Percentiles rank a stretch among this genome's conserved stretches.
phyloP scores from a whole-genome alignment of 495 filamentous ascomycete species.

The Alectoria sarmentosa region DNA sequence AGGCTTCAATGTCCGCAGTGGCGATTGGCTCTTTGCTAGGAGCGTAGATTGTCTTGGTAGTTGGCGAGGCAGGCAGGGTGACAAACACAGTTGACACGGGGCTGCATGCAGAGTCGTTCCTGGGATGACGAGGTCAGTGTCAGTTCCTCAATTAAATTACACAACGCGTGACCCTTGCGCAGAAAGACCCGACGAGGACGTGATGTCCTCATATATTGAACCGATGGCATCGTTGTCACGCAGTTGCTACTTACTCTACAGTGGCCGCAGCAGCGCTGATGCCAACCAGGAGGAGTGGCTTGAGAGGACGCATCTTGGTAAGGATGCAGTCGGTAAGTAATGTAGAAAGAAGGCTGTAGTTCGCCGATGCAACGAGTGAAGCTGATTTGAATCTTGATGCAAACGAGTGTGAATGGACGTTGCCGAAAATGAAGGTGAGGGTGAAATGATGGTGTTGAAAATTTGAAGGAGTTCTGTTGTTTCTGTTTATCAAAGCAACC shows the following conservation, averaged over 20 bases:
- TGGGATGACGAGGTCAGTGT: not conserved
- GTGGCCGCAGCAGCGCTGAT: slow-evolving; percentile 9
- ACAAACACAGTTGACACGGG: slow-evolving; percentile 11
- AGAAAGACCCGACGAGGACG: too few relatives aligned
- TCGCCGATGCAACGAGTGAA: slow-evolving; percentile 1
- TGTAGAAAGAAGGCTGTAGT: not conserved
- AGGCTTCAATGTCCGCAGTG: not conserved
- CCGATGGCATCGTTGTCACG: not conserved
- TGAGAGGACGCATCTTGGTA: slow-evolving; percentile 9
- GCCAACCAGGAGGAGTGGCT: slow-evolving; percentile 15
- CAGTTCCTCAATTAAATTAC: not conserved
- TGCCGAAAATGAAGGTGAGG: slow-evolving; percentile 1
- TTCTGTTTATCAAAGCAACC: slow-evolving; percentile 6
- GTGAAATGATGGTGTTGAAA: slow-evolving; percentile 1
- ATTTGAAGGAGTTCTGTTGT: not conserved
- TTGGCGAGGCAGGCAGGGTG: slow-evolving; percentile 13
- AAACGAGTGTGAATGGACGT: slow-evolving; percentile 14
- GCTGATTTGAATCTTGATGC: not conserved
- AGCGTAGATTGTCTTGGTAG: slow-evolving; percentile 20
- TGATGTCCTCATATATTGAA: too few relatives aligned
- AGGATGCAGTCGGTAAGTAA: slow-evolving; percentile 10
- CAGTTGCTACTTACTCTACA: slow-evolving; percentile 4
- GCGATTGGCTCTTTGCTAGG: not conserved
- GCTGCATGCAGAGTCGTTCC: slow-evolving; percentile 7
- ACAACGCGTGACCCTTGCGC: too few relatives aligned